phyloP scores from a whole-genome alignment of 2,329 filamentous ascomycete species.

The Epichloe bromicola region DNA sequence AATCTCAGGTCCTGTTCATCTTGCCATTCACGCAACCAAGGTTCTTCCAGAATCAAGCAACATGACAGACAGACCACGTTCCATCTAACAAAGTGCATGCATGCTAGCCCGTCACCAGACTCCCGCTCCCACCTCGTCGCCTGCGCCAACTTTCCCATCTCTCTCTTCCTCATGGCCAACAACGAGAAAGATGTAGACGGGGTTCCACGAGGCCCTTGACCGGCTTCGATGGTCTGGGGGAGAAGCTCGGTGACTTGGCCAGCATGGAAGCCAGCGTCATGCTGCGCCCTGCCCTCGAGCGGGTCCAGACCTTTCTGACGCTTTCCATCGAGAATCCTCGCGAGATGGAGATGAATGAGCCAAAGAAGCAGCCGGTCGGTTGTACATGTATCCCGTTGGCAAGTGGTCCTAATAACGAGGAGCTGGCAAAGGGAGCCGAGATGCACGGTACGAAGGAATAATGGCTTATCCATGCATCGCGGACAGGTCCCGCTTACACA shows the following conservation, averaged over 20 bases:
- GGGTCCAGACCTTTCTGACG: not conserved
- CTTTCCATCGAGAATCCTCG: not conserved
- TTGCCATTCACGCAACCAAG: no score
- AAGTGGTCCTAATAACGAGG: no score
- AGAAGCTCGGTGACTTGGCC: not conserved
- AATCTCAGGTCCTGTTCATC: no score
- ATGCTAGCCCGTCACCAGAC: conserved; percentile 7
- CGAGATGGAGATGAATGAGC: not conserved
- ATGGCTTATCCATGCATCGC: no score
- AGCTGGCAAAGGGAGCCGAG: no score
- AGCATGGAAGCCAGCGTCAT: not conserved
- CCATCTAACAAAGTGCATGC: no score
- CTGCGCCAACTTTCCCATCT: conserved; percentile 34
- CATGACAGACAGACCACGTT: not conserved
- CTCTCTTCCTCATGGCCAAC: conserved; percentile 29
- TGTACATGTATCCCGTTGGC: no score
- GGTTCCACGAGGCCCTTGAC: not conserved
- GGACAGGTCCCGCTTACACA: no score
- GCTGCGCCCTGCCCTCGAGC: not conserved
- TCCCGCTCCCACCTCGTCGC: conserved; percentile 30
- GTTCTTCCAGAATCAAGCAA: no score
- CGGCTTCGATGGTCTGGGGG: not conserved
- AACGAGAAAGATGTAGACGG: not conserved
- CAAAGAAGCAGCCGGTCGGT: not conserved
- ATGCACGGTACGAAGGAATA: no score